Evolutionary conservation across 2,329 filamentous ascomycete genomes (phyloP), one percentile per base, ranked within the genome.

Genomic region (Fusarium brevicatenulatum): DNA sequence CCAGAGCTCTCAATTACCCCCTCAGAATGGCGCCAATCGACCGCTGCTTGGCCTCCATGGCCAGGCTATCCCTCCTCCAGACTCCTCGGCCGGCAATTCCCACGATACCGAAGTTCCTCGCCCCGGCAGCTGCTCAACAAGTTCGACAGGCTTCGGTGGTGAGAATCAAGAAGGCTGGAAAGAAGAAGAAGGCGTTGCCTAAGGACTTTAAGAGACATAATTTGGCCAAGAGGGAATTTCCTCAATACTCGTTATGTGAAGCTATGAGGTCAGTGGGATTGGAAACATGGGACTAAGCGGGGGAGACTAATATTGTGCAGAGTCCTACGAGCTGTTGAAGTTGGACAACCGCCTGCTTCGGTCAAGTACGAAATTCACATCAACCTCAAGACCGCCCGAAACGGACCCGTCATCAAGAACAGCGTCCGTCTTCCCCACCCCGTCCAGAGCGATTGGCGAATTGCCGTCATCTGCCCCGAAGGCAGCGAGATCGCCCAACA

Each of bases 391-490:
- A 95, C 95, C 4, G 87, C 90, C 76, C 95, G 95, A 81, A 95
- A 95, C 82, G 95, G 95, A 2, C 92, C 95, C 23, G 91, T 96
- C 13, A 88, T 99, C 74, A 93, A 95, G 72, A 97, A 93, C 84
- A 93, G 94, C 80, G 88, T 99, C 80, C 91, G 92, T 46, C 91
- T 99, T 23, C 96, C 96, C 1, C 92, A 97, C 82, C 92, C 95
- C 9, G 93, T 98, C 74, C 93, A 94, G 81, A 97, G 93, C 71
- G 94, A 97, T 81, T 88, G 95, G 57, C 91, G 92, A 71, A 95
- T 99, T 78, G 96, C 92, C 79, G 96, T 98, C 63, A 93, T 99
- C 76, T 95, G 93, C 81, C 91, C 93, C n/a, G 92, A 95, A 62
- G 91, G 91, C 73, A 95, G 93, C 72, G 88, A 90, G 70, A 88